Evolutionary conservation across 192 early-diverging fungal species (phyloP).

Genomic region (Glomus cerebriforme): DNA sequence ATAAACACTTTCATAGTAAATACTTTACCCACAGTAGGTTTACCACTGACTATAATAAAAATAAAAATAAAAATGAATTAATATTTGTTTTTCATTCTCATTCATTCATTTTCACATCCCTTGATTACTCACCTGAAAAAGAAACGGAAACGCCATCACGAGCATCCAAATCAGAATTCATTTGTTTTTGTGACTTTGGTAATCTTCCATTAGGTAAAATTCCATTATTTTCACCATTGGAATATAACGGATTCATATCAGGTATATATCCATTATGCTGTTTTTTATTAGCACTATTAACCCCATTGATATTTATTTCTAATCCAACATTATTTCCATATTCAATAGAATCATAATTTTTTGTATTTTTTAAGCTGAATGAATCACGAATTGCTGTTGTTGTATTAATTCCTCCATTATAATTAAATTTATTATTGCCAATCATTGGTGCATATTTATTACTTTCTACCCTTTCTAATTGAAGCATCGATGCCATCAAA

Average conservation of each 20-base stretch:
- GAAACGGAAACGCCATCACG: not conserved
- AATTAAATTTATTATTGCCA: too few relatives aligned
- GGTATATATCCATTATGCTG: too few relatives aligned
- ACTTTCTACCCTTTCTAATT: not conserved
- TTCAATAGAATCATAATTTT: too few relatives aligned
- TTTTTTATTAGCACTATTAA: too few relatives aligned
- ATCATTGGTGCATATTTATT: too few relatives aligned
- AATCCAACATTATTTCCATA: not conserved
- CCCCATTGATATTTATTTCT: too few relatives aligned
- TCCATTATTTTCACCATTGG: not conserved
- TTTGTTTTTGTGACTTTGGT: not conserved
- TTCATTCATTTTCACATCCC: too few relatives aligned
- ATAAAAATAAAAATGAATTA: not conserved
- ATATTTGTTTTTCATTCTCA: not conserved
- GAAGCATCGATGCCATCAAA: not conserved
- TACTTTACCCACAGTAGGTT: slow-evolving; percentile 52
- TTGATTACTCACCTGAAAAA: not conserved
- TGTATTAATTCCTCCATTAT: too few relatives aligned
- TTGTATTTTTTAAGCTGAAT: not conserved
- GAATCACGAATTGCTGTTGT: not conserved
- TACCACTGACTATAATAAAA: slow-evolving; percentile 34
- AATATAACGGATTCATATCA: not conserved
- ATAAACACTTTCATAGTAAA: slow-evolving; percentile 58
- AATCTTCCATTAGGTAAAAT: not conserved
- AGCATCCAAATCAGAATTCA: not conserved